phyloP scores from a whole-genome alignment of 2,329 filamentous ascomycete genomes.

The Talaromyces albobiverticillius region DNA sequence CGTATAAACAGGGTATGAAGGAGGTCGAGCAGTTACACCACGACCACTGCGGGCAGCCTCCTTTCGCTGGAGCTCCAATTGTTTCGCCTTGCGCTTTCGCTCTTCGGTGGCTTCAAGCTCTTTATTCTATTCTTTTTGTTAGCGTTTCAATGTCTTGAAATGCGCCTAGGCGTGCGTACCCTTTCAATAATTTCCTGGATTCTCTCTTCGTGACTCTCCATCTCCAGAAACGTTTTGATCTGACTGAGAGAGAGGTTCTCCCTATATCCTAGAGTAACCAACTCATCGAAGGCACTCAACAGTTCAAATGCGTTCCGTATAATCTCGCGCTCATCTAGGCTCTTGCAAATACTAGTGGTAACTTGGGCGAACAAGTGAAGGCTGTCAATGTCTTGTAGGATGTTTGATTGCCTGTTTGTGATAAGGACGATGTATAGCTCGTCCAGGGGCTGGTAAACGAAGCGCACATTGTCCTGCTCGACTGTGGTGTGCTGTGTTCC shows the following conservation, averaged over 20 bases:
- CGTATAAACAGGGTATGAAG: conserved; percentile 85
- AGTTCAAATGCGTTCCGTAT: conserved; percentile 92
- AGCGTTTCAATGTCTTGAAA: conserved; percentile 15
- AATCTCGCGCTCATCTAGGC: conserved; percentile 92
- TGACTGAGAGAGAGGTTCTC: conserved; percentile 95
- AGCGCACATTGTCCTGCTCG: conserved; percentile 98
- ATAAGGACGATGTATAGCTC: conserved; percentile 99
- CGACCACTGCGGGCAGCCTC: conserved; percentile 79
- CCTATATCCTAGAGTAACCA: conserved; percentile 91
- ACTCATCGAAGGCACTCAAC: conserved; percentile 93
- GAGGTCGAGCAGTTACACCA: conserved; percentile 65
- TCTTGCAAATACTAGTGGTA: conserved; percentile 94
- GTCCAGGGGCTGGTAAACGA: conserved; percentile 97
- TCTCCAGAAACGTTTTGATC: conserved; percentile 98
- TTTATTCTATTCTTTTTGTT: conserved; percentile 69
- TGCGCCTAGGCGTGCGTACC: conserved; percentile 48
- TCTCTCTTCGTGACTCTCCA: conserved; percentile 98
- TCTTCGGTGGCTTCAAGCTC: conserved; percentile 97
- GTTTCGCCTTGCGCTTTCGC: conserved; percentile 97
- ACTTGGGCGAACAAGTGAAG: conserved; percentile 97
- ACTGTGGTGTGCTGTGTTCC: conserved; percentile 97
- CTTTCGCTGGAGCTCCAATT: conserved; percentile 97
- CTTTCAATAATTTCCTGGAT: conserved; percentile 97
- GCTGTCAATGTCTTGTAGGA: conserved; percentile 97
- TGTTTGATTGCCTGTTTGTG: conserved; percentile 99